phyloP scores from a whole-genome alignment of 352 stramenopile species.

The Blastocystis hominis region DNA sequence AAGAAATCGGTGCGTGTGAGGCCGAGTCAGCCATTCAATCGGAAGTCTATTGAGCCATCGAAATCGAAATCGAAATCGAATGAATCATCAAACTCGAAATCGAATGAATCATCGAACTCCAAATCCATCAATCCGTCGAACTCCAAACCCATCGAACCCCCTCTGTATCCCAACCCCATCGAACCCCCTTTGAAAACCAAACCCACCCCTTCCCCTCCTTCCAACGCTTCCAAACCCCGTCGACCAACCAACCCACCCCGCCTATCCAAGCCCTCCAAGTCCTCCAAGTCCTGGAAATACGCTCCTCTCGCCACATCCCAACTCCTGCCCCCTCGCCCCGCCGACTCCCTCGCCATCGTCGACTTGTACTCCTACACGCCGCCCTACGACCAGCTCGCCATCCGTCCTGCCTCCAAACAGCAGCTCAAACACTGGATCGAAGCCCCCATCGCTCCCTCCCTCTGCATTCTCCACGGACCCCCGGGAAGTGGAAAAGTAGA shows the following conservation, averaged over 20 bases:
- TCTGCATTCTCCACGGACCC: conserved; percentile 28
- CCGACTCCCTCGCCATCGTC: neutral
- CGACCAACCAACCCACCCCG: neutral
- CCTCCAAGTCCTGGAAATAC: neutral
- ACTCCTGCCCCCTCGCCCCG: neutral
- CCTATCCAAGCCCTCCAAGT: neutral
- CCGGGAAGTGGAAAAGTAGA: conserved; percentile 13
- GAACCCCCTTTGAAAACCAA: no score
- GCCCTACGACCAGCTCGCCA: neutral
- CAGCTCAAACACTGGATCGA: conserved; percentile 23
- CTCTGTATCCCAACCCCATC: neutral
- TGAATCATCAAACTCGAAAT: no score
- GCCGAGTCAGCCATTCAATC: no score
- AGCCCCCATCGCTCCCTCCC: neutral
- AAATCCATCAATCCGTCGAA: neutral
- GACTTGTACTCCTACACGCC: conserved; percentile 38
- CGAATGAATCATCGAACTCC: neutral
- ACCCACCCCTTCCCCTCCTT: neutral
- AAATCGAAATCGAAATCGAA: no score
- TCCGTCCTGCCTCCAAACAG: neutral
- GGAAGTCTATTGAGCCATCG: no score
- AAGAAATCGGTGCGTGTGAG: no score
- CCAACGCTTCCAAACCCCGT: neutral
- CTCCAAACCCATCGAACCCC: neutral
- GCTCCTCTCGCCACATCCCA: neutral